Percentiles rank a stretch among this genome's conserved stretches.
These are phyloP conservation scores for Olyra latifolia DNA, from an alignment of 176 grass and related monocot species.

Conservation along the genomic window DNA sequence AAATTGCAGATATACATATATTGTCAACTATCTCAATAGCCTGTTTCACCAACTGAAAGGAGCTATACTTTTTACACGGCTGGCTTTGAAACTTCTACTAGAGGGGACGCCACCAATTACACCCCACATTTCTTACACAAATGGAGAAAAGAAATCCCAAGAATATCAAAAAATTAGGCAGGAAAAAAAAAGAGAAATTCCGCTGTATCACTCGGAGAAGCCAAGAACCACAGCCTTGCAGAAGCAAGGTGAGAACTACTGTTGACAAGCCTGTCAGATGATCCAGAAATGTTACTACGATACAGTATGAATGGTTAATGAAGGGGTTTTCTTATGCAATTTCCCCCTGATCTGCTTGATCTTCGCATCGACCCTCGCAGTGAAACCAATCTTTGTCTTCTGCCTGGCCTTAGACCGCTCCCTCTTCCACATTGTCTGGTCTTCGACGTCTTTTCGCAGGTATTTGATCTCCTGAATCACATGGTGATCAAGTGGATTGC, in stretches of 20 bases:
- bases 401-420: slow-evolving; percentile 81
- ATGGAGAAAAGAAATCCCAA: slow-evolving; percentile 15
- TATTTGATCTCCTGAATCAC: slow-evolving; percentile 98
- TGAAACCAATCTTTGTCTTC: slow-evolving; percentile 92
- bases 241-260: slow-evolving; percentile 44
- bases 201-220: slow-evolving; percentile 38
- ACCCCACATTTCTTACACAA: slow-evolving; percentile 55
- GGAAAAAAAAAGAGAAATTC: slow-evolving; percentile 32
- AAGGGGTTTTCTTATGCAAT: slow-evolving; percentile 73
- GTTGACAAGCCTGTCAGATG: slow-evolving; percentile 24
- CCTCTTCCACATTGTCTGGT: slow-evolving; percentile 93
- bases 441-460: slow-evolving; percentile 72
- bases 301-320: slow-evolving; percentile 58
- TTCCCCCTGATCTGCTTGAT: slow-evolving; percentile 78
- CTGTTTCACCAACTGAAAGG: slow-evolving; percentile 40
- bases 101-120: slow-evolving; percentile 42
- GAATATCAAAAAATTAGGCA: slow-evolving; percentile 39
- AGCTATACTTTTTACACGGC: slow-evolving; percentile 73
- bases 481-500: slow-evolving; percentile 92
- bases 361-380: slow-evolving; percentile 90
- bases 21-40: slow-evolving; percentile 58
- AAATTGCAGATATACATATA: slow-evolving; percentile 81
- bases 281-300: slow-evolving; percentile 41
- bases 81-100: slow-evolving; percentile 61
- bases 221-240: slow-evolving; percentile 49